Percentiles rank a stretch among this genome's conserved stretches.
Conservation (phyloP, 208 protist species). For the Porcisia hertigi region DNA sequence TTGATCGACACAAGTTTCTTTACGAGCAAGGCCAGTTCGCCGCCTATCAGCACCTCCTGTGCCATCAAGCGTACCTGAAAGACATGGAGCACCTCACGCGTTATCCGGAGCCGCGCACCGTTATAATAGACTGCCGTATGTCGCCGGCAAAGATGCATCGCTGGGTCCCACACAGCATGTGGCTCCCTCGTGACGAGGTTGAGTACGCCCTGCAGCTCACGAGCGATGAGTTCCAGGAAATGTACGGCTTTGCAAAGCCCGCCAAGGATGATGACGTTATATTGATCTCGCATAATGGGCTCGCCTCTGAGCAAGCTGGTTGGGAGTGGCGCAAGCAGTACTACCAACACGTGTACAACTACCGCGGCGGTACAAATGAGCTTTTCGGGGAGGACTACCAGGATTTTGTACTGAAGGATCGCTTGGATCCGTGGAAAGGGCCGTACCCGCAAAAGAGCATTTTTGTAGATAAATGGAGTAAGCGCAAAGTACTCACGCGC, state of each 20-base stretch:
- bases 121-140: constrained; percentile 82
- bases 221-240: constrained; percentile 83
- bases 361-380: constrained; percentile 89
- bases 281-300: constrained; percentile 88
- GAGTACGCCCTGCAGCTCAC: constrained; percentile 90
- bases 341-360: constrained; percentile 92
- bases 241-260: constrained; percentile 89
- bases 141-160: constrained; percentile 79
- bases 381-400: constrained; percentile 83
- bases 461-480: constrained; percentile 93
- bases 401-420: constrained; percentile 75
- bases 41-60: constrained; percentile 79
- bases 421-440: constrained; percentile 86
- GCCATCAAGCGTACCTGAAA: constrained; percentile 84
- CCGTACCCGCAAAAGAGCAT: constrained; percentile 89
- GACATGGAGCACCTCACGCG: constrained; percentile 75
- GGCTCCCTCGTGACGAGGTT: constrained; percentile 89
- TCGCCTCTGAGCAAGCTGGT: constrained; percentile 86
- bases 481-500: constrained; percentile 83
- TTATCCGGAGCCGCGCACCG: constrained; percentile 77
- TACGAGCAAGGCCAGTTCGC: constrained; percentile 89
- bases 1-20: constrained; percentile 91
- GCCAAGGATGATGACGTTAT: constrained; percentile 76
- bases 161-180: constrained; percentile 86
- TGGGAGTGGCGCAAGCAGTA: constrained; percentile 90